Conservation (phyloP, 176 grass and related monocot genomes). For the Pharus latifolius region DNA sequence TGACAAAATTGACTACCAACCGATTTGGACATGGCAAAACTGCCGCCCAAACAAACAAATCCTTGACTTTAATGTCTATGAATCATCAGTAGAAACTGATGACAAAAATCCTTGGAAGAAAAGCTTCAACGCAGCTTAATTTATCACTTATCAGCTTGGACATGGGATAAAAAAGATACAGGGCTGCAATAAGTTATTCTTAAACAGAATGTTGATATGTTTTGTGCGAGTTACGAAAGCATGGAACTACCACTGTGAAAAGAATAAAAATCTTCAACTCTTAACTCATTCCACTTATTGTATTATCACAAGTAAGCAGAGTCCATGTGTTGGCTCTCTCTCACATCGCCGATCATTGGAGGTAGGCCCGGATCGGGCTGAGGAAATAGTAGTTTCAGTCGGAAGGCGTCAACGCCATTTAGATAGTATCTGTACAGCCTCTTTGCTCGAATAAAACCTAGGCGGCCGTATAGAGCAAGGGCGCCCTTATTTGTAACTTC, state of each 20-base stretch:
- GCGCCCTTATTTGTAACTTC: conserved; percentile 94
- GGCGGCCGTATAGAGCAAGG: conserved; percentile 74
- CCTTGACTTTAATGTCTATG: too few relatives aligned
- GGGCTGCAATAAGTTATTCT: not conserved
- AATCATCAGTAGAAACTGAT: too few relatives aligned
- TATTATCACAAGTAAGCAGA: conserved; percentile 42
- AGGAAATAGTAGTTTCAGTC: conserved; percentile 81
- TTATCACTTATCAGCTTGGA: too few relatives aligned
- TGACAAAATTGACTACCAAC: too few relatives aligned
- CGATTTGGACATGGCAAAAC: too few relatives aligned
- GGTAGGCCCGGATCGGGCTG: conserved; percentile 20
- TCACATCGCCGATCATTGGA: not conserved
- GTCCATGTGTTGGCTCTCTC: conserved; percentile 36
- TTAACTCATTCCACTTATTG: not conserved
- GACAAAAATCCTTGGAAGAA: too few relatives aligned
- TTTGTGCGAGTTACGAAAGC: not conserved
- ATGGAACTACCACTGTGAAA: not conserved
- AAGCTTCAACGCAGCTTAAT: too few relatives aligned
- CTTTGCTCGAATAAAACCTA: conserved; percentile 91
- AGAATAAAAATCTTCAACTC: not conserved
- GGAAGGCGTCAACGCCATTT: conserved; percentile 93
- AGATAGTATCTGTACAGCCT: conserved; percentile 90
- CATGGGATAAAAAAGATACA: too few relatives aligned
- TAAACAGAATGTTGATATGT: not conserved
- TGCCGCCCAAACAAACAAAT: too few relatives aligned